Base-by-base conservation (phyloP, 352 stramenopile species). In the Blastocystis sp. region DNA sequence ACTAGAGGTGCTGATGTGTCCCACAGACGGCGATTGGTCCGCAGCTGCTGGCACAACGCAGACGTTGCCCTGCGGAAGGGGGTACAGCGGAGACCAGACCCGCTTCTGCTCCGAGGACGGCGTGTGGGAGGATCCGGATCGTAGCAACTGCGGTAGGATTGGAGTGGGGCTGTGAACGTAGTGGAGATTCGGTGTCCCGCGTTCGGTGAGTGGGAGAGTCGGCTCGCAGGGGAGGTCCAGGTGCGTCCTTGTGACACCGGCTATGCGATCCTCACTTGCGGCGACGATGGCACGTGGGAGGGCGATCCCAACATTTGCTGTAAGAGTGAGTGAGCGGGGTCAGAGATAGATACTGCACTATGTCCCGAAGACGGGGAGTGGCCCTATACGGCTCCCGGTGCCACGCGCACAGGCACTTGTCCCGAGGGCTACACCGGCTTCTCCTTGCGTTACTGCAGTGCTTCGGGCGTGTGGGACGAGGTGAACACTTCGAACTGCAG, bases 291-390 rank as follows among this genome's bases (percentile, higher is more conserved):
- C 20, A 30, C 45, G 20, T 85, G 73, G 73, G 30, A 68, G 30
- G 73, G 73, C n/a, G 39, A 65, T 24, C 73, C 73, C 13, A 65
- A 65, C 50, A 43, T 45, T n/a, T 85, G 73, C 34, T 85, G 50
- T 68, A 85, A 30, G 50, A 0, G 20, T 59, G 24, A 13, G 5
- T 24, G 26, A 3, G 0, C 18, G 34, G 6, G 7, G 18, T 64
- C 20, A 64, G 20, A 0, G 9, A 8, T 63, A 81, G 70, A 81
- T 39, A 81, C 70, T 2, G 63, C n/a, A 0, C 30, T 85, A 30
- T 89, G 78, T 78, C 56, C 78, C 6, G 20, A 20, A 7, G 78
- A 89, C 45, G 59, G 56, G 16, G n/a, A 89, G 66, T 89, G 63
- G 63, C 78, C 78, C 5, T 54, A 76, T 26, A 89, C 78, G 4